Conservation (phyloP, 305 asterid species). For the Rubia balearica region DNA sequence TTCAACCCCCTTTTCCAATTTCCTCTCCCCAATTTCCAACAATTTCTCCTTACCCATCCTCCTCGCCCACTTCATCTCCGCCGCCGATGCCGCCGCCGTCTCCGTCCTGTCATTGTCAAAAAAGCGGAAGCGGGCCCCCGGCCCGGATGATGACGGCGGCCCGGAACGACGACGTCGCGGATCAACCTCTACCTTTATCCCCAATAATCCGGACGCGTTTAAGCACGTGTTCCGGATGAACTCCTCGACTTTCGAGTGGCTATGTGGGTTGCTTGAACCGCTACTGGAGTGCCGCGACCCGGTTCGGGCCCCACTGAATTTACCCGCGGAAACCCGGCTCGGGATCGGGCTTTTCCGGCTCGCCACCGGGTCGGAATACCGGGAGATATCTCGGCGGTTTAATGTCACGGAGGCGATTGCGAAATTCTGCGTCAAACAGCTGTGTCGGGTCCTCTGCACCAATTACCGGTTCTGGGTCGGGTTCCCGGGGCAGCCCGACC, state of each 20-base stretch:
- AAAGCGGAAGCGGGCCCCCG: slow-evolving; percentile 50
- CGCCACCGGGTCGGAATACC: slow-evolving; percentile 59
- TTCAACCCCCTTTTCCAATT: slow-evolving; percentile 20
- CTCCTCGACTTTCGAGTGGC: slow-evolving; percentile 71
- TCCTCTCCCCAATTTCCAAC: slow-evolving; percentile 16
- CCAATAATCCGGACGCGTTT: slow-evolving; percentile 51
- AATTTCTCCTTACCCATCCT: slow-evolving; percentile 25
- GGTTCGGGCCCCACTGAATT: slow-evolving; percentile 44
- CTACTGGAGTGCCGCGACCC: slow-evolving; percentile 89
- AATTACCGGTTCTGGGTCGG: slow-evolving; percentile 89
- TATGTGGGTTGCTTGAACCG: slow-evolving; percentile 80
- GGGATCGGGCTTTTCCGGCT: slow-evolving; percentile 74
- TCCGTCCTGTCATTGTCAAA: slow-evolving; percentile 30
- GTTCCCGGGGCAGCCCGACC: slow-evolving; percentile 46
- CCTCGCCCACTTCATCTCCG: slow-evolving; percentile 43
- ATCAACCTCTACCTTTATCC: slow-evolving; percentile 19
- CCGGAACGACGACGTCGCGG: slow-evolving; percentile 14
- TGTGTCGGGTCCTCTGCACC: slow-evolving; percentile 84
- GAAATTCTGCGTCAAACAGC: slow-evolving; percentile 64
- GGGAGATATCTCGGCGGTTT: slow-evolving; percentile 47
- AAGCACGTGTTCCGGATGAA: slow-evolving; percentile 51
- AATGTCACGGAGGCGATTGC: slow-evolving; percentile 42
- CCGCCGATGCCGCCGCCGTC: slow-evolving; percentile 42
- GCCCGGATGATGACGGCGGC: slow-evolving; percentile 12
- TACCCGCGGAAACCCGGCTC: slow-evolving; percentile 55